Evolutionary conservation across 2,329 filamentous ascomycete species (phyloP), one percentile per base, ranked within the genome.

Genomic region (Intubia oerlemansii): DNA sequence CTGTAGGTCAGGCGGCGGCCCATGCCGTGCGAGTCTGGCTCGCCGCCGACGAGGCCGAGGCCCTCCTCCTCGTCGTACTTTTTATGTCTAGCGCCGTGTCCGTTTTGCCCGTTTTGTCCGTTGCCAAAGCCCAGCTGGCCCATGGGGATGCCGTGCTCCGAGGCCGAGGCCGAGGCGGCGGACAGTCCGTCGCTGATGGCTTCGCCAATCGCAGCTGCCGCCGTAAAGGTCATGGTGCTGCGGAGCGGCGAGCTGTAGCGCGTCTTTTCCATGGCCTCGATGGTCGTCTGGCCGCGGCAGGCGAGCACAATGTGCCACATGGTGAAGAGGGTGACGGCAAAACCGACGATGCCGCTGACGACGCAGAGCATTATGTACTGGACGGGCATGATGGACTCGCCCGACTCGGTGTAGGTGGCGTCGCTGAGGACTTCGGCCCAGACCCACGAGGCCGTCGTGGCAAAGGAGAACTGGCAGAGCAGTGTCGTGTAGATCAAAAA

Each of bases 221-320:
- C 32, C n/a, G 28, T 78, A 70, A 44, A 85, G 63, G 25, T 19
- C 15, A 29, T 29, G 27, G 65, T 65, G 44, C 69, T 70, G 32
- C 75, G 66, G 34, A 92, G 48, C 0, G 81, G 80, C 8, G 77
- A 81, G 7, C 92, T 63, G 50, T 98, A 98, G 31, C 88, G 67
- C 2, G 85, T 95, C 57, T 88, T 93, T 51, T 98, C 88, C 34
- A 98, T 56, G 42, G 77, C 91, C 49, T 98, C 88, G 34, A 98
- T 93, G 4, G 88, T 98, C 1, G 88, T 98, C 50, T 90, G 72
- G 4, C 80, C 81, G 16, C 66, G 64, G 30, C 65, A 54, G 2
- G 80, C 79, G 2, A 98, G 62, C 47, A 77, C 68, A 32, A 95
- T 62, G 56, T 98, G 88, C 84, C 88, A 98, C 2, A 56, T 64